A percentile compares a stretch with the other conserved stretches of the same genome.
phyloP scores from a whole-genome alignment of 352 stramenopile species.

The Phytophthora lateralis region DNA sequence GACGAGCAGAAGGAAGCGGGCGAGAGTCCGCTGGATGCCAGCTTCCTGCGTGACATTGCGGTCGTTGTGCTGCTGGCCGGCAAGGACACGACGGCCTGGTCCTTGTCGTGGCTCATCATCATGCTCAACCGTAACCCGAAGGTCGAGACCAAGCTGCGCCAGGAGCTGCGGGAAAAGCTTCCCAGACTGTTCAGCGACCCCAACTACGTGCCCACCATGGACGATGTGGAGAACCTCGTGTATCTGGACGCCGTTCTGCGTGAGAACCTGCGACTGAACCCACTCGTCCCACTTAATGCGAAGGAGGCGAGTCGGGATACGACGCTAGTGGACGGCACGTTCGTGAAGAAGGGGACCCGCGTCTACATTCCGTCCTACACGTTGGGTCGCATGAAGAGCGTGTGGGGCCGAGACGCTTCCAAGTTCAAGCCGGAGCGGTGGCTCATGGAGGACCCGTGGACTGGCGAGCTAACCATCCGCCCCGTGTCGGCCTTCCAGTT shows the following conservation, averaged over 20 bases:
- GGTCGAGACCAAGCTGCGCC: conserved; percentile 46
- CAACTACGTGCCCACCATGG: conserved; percentile 42
- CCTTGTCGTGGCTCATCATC: conserved; percentile 77
- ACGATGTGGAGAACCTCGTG: conserved; percentile 54
- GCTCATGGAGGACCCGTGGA: conserved; percentile 45
- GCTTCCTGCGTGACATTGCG: conserved; percentile 71
- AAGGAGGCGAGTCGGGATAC: conserved; percentile 64
- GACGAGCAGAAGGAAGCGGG: conserved; percentile 31
- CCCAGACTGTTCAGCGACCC: conserved; percentile 34
- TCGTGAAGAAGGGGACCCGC: conserved; percentile 49
- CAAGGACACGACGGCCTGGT: conserved; percentile 75
- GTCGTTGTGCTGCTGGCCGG: conserved; percentile 75
- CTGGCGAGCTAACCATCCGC: conserved; percentile 28
- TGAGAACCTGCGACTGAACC: conserved; percentile 73
- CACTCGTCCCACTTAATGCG: conserved; percentile 58
- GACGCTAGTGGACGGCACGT: conserved; percentile 47
- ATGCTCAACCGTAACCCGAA: conserved; percentile 67
- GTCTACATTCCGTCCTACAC: conserved; percentile 65
- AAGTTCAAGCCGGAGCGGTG: conserved; percentile 73
- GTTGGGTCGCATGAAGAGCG: conserved; percentile 46
- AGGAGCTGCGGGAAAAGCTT: conserved; percentile 54
- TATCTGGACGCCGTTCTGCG: conserved; percentile 67
- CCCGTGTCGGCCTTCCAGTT: conserved; percentile 43
- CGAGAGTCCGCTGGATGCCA: conserved; percentile 35
- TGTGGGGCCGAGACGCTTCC: conserved; percentile 61